These are phyloP conservation scores for Rasamsonia emersonii DNA, from an alignment of 2,329 filamentous ascomycete species.

Conservation along the genomic window DNA sequence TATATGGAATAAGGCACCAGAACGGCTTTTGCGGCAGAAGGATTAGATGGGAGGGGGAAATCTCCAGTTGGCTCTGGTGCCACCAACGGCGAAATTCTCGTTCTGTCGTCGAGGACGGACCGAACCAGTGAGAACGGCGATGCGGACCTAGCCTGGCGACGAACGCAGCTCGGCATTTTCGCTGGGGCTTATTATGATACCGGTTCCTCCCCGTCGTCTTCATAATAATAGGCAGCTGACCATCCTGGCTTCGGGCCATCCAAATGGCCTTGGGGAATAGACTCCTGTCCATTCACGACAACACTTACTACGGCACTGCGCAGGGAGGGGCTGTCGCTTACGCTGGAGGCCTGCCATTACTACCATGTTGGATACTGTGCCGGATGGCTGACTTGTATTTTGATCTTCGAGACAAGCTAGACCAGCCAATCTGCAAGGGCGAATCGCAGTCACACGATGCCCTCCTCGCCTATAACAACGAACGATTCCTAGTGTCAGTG, in stretches of 20 bases:
- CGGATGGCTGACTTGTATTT: too few species aligned
- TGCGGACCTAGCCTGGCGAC: constrained; percentile 6
- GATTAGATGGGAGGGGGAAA: neutral
- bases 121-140: constrained; percentile 8
- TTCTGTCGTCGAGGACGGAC: constrained; percentile 8
- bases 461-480: constrained; percentile 6
- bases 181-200: neutral
- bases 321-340: too few species aligned
- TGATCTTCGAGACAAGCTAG: constrained; percentile 4
- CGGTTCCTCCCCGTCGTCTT: constrained; percentile 1
- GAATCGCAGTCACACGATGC: constrained; percentile 5
- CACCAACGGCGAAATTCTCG: constrained; percentile 8
- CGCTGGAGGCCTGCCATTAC: constrained; percentile 9
- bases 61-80: constrained; percentile 8
- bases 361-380: too few species aligned
- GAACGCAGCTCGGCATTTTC: constrained; percentile 4
- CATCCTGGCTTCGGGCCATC: too few species aligned
- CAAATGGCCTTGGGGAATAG: too few species aligned
- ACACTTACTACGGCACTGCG: constrained; percentile 10
- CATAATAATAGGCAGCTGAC: neutral
- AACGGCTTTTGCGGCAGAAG: constrained; percentile 5
- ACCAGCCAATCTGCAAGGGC: constrained; percentile 5
- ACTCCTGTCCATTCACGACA: constrained; percentile 1
- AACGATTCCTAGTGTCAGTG: constrained; percentile 6
- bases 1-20: constrained; percentile 6